Percentiles rank a stretch among this genome's conserved stretches.
Conservation (phyloP, 306 rosid genomes). For the Boehmeria nivea region DNA sequence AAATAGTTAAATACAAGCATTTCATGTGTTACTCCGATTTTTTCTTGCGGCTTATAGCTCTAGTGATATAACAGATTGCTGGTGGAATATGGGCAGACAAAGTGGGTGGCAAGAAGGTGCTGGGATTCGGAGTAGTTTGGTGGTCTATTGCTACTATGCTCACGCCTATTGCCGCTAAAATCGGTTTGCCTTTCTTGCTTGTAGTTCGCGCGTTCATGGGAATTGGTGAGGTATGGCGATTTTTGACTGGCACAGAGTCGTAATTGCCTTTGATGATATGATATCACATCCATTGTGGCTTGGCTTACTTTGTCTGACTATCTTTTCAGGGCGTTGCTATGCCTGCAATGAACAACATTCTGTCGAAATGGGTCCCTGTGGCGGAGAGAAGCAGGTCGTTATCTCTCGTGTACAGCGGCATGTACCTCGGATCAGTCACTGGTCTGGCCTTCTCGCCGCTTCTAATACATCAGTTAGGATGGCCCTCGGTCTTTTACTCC, state of each 20-base stretch:
- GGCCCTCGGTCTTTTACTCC: conserved; percentile 98
- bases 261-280: not conserved
- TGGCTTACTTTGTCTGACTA: conserved; percentile 23
- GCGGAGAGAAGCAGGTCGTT: conserved; percentile 94
- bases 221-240: conserved; percentile 62
- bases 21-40: not conserved
- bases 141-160: conserved; percentile 84
- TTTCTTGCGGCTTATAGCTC: conserved; percentile 20
- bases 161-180: conserved; percentile 92
- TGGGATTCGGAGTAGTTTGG: conserved; percentile 94
- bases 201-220: conserved; percentile 96
- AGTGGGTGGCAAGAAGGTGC: conserved; percentile 82
- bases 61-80: conserved; percentile 74
- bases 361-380: conserved; percentile 97
- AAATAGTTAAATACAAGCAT: not conserved
- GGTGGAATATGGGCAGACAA: conserved; percentile 99
- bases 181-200: conserved; percentile 85
- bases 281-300: not conserved
- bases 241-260: not conserved
- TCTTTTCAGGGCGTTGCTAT: conserved; percentile 86
- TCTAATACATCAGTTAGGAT: conserved; percentile 82
- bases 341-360: conserved; percentile 99
- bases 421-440: conserved; percentile 98
- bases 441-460: conserved; percentile 96
- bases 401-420: conserved; percentile 94